A percentile compares a stretch with the other conserved stretches of the same genome.
phyloP scores from a whole-genome alignment of 2,329 filamentous ascomycete genomes.

The Rhexocercosporidium sp. region DNA sequence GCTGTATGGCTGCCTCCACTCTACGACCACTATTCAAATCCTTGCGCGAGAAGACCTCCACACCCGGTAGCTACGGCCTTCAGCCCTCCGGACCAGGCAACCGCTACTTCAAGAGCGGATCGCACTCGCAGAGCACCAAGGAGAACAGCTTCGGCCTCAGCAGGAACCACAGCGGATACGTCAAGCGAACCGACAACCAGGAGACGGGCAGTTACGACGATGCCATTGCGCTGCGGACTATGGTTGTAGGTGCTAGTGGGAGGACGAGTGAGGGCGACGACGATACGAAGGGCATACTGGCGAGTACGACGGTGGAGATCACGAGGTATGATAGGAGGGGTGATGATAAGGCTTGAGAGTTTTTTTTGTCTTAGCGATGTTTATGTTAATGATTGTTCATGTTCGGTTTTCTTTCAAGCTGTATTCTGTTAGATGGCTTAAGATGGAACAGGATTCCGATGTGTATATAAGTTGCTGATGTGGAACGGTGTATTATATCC shows the following conservation, averaged over 20 bases:
- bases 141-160: neutral
- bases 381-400: too few relatives aligned
- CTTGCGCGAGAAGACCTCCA: constrained; percentile 3
- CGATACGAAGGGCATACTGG: constrained; percentile 10
- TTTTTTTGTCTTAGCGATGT: too few relatives aligned
- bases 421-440: too few relatives aligned
- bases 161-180: constrained; percentile 9
- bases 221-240: constrained; percentile 6
- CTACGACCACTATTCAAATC: constrained; percentile 27
- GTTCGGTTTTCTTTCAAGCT: too few relatives aligned
- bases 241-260: neutral
- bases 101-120: neutral
- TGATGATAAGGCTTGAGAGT: neutral
- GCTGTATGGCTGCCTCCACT: constrained; percentile 25
- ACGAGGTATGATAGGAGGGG: constrained; percentile 5
- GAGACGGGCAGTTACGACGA: constrained; percentile 8
- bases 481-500: too few relatives aligned
- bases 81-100: neutral
- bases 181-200: neutral
- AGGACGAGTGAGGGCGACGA: neutral
- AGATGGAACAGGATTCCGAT: too few relatives aligned
- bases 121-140: neutral
- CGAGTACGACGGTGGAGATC: constrained; percentile 17
- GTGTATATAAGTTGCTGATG: too few relatives aligned
- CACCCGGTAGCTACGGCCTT: neutral